Base-by-base conservation (phyloP, 495 filamentous ascomycete species). In the Echria macrotheca region DNA sequence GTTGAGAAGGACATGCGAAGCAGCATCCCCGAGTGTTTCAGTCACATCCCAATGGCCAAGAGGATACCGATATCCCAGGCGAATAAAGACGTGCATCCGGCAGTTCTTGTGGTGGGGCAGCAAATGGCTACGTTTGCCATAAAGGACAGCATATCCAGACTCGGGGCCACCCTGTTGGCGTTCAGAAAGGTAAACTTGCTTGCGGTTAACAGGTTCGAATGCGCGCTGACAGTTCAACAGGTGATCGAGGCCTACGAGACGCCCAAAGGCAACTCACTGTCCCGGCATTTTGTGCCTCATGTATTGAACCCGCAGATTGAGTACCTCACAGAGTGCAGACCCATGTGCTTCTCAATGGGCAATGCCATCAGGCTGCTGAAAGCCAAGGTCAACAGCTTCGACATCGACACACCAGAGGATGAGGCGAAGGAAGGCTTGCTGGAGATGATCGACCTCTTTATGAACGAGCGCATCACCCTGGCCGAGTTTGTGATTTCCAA, bases 291-390 rank as follows among this genome's bases (percentile, higher is more conserved):
- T 55, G 91, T 89, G 21, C 84, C 86, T n/a, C 89, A 96, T 57
- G 81, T 84, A 55, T 77, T 98, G 49, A 93, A 88, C 49, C 87
- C 90, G 49, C 93, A 98, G 69, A 95, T 98, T 53, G 88, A 89
- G 51, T 95, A 91, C 60, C 82, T 98, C 23, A 86, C 85, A 35
- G 89, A 89, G 49, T 96, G 89, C 60, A 84, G 93, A 5, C 89
- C 93, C 9, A 85, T 97, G 67, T 91, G 86, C 42, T 88, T 93
- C 64, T 86, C 85, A 33, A 91, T 95, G 81, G 91, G 94, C 47
- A 97, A 96, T 67, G 89, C 89, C 15, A 96, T 98, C 64, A 80
- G 94, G 29, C 89, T 89, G 70, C 76, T 98, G 15, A 98, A 98
- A 70, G 75, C 93, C 23, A 78, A 84, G 59, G 90, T 98, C 65